A percentile compares a stretch with the other conserved stretches of the same genome.
phyloP scores from a whole-genome alignment of 169 alveolate species.

The Perkinsus marinus region DNA sequence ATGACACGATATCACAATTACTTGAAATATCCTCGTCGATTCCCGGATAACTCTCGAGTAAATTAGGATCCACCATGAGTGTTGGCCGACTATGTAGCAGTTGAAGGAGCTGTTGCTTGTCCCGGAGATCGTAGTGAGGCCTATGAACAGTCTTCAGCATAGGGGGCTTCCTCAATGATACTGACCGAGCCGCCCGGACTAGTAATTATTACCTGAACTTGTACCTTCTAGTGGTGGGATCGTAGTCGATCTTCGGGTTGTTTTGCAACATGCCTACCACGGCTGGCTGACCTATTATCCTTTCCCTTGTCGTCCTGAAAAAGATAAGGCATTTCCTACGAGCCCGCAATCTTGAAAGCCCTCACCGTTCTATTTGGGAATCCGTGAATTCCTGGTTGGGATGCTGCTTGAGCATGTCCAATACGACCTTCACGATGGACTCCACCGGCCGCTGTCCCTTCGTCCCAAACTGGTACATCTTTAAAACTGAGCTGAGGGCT shows the following conservation, averaged over 20 bases:
- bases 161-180: too few relatives aligned
- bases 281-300: not conserved
- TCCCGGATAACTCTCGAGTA: not conserved
- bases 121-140: not conserved
- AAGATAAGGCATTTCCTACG: not conserved
- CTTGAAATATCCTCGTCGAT: not conserved
- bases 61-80: not conserved
- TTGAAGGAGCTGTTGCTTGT: not conserved
- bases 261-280: not conserved
- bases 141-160: not conserved
- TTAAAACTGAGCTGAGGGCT: not conserved
- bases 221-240: not conserved
- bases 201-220: not conserved
- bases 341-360: not conserved
- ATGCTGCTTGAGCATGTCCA: not conserved
- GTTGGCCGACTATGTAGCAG: not conserved
- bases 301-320: not conserved
- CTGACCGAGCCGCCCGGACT: too few relatives aligned
- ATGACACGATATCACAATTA: not conserved
- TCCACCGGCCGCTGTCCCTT: not conserved
- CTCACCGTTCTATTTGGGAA: not conserved
- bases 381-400: not conserved
- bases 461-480: not conserved
- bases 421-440: not conserved
- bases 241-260: not conserved